Evolutionary conservation across 169 alveolate species (phyloP).

Genomic region (Cryptosporidium viatorum): DNA sequence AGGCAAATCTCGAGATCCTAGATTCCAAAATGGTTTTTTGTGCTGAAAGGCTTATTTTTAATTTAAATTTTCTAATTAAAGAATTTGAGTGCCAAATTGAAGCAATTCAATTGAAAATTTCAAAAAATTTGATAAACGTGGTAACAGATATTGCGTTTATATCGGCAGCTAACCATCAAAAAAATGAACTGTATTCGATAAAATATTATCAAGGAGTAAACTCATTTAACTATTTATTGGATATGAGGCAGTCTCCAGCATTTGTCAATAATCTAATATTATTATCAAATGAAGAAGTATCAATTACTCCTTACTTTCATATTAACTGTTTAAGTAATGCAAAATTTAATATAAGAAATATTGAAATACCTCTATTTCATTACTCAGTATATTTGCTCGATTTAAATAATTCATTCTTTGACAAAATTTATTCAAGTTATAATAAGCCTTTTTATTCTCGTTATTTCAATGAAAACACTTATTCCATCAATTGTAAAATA

Average conservation of each 20-base stretch:
- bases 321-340: slow-evolving; percentile 8
- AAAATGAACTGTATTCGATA: background rate
- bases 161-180: background rate
- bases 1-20: slow-evolving; percentile 39
- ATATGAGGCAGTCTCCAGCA: slow-evolving; percentile 15
- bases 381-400: slow-evolving; percentile 13
- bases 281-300: background rate
- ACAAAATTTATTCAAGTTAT: background rate
- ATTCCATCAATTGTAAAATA: background rate
- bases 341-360: background rate
- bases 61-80: background rate
- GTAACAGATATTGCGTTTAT: background rate
- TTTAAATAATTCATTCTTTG: slow-evolving; percentile 21
- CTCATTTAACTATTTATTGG: background rate
- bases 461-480: background rate
- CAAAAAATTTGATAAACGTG: background rate
- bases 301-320: background rate
- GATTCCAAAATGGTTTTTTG: slow-evolving; percentile 58
- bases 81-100: background rate
- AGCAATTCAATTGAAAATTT: background rate
- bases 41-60: background rate
- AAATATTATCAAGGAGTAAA: background rate
- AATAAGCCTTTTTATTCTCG: background rate
- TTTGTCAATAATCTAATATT: slow-evolving; percentile 1
- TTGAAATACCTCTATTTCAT: slow-evolving; percentile 7